Evolutionary conservation across 148 eudicot genomes (phyloP), one percentile per base, ranked within the genome.

Genomic region (Rhododendron vialii): DNA sequence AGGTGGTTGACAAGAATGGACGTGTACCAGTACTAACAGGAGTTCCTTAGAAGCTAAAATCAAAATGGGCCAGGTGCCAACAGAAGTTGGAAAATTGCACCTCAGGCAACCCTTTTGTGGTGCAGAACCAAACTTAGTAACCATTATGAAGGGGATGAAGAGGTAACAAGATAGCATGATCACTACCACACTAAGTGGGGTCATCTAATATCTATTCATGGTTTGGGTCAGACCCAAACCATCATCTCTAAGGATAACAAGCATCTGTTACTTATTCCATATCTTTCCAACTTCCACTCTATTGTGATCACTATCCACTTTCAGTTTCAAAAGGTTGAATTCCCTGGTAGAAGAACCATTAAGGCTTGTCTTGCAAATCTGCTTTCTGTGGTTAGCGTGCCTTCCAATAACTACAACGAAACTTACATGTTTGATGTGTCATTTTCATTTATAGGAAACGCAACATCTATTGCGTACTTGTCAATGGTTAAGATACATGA

Each of bases 1-100:
- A 61, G 78, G 86, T 61, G 78, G 41, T 83, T 48, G 78, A 83
- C 78, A 77, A 79, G 74, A 78, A 79, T 78, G 83, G 78, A 83
- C 78, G 59, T 87, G 80, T 77, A 63, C 55, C n/a, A 81, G 57
- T 15, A 63, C 83, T 77, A 45, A 47, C 50, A 76, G 76, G 74
- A 57, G 85, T 48, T 75, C n/a, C 41, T 45, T 59, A 65, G 18
- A 78, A 87, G 59, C 67, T 57, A 78, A 83, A 61, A 12, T 15
- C 3, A 53, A 57, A 61, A 78, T 12, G 61, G 88, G 78, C 82
- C 81, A 43, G 28, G 61, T 83, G 78, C 82, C 81, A 43, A 41
- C 79, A 26, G 33, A 84, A 63, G 43, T 36, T 14, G 38, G 8
- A 41, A 73, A 84, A 12, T 65, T 80, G 14, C 69, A 61, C 48